Evolutionary conservation across 2,329 filamentous ascomycete genomes (phyloP).

Genomic region (Lasiodiplodia citricola): DNA sequence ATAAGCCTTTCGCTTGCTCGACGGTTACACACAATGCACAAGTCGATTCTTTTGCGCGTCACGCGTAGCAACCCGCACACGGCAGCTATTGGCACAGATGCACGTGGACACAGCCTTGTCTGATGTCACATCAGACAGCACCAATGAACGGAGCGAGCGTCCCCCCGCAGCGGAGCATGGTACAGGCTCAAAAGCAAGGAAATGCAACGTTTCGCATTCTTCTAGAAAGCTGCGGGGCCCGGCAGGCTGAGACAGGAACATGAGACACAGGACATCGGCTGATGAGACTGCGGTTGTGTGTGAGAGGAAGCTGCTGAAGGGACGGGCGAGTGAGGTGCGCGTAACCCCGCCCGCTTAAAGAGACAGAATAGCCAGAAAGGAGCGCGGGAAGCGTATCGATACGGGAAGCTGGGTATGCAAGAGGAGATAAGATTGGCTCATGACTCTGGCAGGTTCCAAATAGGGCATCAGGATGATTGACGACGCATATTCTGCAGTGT

Average conservation of each 20-base stretch:
- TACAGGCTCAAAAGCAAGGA: too few species aligned
- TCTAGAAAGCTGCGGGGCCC: neutral
- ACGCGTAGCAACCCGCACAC: too few species aligned
- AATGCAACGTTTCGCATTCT: neutral
- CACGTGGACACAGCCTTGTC: too few species aligned
- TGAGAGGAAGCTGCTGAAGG: conserved; percentile 12
- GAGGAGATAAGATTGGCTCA: neutral
- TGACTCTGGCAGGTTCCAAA: neutral
- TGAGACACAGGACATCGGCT: conserved; percentile 7
- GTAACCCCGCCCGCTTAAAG: neutral
- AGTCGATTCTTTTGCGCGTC: too few species aligned
- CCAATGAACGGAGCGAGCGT: too few species aligned
- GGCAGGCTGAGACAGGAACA: conserved; percentile 6
- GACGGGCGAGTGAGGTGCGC: neutral
- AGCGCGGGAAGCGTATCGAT: neutral
- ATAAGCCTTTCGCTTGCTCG: neutral
- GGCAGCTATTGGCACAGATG: too few species aligned
- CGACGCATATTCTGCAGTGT: neutral
- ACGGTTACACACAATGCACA: neutral
- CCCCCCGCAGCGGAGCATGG: too few species aligned
- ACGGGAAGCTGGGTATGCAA: neutral
- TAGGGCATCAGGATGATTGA: neutral
- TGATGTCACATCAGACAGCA: too few species aligned
- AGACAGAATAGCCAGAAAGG: neutral
- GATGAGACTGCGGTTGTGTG: conserved; percentile 8